Base-by-base conservation (phyloP, 1,284 basidiomycete species). In the Austroboletus niveus region DNA sequence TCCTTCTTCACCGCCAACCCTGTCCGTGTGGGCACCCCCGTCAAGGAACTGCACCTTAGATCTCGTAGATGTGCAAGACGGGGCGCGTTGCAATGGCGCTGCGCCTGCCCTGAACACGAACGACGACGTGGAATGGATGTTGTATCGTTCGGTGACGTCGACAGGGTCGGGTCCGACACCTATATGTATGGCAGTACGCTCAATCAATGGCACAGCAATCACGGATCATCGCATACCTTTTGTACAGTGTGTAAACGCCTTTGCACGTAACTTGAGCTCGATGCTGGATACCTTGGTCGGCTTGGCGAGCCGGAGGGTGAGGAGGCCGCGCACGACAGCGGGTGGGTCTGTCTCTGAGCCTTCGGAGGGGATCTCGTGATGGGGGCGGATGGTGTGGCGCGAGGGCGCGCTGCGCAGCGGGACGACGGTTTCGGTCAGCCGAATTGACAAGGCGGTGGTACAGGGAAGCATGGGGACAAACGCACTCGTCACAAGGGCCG, bases 201-300 rank as follows among this genome's bases (percentile, higher is more conserved):
- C 35, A 64, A 49, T 63, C 69, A 57, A 14, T 44, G n/a, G 11
- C 30, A 34, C 9, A n/a, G 8, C 7, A 6, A 4, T n/a, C 48
- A 36, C 29, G 35, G 35, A 36, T 15, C 35, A 15, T 14, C 12
- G n/a, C 35, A 36, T 59, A 93, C 94, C 91, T 79, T 98, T 94
- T 5, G 90, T 87, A 89, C 94, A 97, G 22, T 74, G 72, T 7
- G 77, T 81, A 12, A 70, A 69, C 7, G 81, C 74, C 57, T 79
- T 88, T 7, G 92, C 95, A 47, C 84, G 76, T 20, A 98, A 75
- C 59, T 85, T 84, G 42, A 97, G 76, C 49, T 85, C 81, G 52
- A 99, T 95, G 61, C 86, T 90, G 35, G 88, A 87, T 62, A 99
- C 87, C 66, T 88, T 85, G 38, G 86, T 94, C 0, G 94, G 84